Conservation (phyloP, 2,329 filamentous ascomycete species). For the Pseudogymnoascus sp. region DNA sequence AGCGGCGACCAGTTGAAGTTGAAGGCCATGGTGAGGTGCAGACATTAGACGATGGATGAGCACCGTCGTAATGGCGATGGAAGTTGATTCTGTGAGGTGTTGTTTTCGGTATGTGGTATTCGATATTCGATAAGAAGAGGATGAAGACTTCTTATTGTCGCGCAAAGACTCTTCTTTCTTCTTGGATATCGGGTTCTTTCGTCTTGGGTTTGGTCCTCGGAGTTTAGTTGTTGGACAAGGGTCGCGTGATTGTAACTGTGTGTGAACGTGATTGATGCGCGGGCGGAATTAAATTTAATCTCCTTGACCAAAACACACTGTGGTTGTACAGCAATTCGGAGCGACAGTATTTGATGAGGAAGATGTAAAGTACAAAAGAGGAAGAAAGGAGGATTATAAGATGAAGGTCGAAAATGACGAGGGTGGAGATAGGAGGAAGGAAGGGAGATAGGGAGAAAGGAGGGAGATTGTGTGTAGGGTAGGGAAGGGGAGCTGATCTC, state of each 20-base stretch:
- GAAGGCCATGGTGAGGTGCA: slow-evolving; percentile 69
- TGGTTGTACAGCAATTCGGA: not conserved
- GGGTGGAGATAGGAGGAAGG: not conserved
- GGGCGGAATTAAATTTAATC: not conserved
- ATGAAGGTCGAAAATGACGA: not conserved
- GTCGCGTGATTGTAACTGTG: not conserved
- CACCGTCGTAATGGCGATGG: not conserved
- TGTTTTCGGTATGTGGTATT: not conserved
- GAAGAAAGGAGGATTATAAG: not conserved
- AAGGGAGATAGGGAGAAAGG: not conserved
- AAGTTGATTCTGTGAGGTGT: not conserved
- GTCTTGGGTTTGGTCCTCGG: not conserved
- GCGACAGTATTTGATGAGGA: not conserved
- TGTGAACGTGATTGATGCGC: not conserved
- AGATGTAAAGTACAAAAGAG: not conserved
- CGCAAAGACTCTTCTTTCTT: not conserved
- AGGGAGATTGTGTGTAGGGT: not conserved
- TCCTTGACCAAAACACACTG: not conserved
- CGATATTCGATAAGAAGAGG: not conserved
- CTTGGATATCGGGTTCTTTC: not conserved
- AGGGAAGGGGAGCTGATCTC: not conserved
- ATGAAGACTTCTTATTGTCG: not conserved
- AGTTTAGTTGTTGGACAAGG: not conserved
- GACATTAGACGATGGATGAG: not conserved
- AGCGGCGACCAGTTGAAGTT: slow-evolving; percentile 99